Conservation (phyloP, 176 grass and related monocot species). For the Avena insularis region DNA sequence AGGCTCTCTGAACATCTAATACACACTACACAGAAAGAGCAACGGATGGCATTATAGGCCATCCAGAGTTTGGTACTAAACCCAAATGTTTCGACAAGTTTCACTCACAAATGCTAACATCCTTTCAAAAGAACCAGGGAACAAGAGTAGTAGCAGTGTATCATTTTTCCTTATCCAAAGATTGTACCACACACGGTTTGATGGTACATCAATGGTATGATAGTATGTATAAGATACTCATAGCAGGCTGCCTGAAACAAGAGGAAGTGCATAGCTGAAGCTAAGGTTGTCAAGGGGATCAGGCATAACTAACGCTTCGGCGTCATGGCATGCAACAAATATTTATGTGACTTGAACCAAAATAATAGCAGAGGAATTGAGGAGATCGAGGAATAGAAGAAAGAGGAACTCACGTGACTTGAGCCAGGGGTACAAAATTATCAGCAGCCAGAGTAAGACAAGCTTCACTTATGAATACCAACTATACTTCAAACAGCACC, state of each 20-base stretch:
- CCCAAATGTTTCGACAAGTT: not conserved
- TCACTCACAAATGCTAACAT: not conserved
- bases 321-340: too few relatives aligned
- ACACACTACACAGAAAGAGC: not conserved
- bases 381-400: too few relatives aligned
- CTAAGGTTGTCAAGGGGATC: too few relatives aligned
- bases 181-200: conserved; percentile 1
- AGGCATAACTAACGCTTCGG: too few relatives aligned
- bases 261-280: too few relatives aligned
- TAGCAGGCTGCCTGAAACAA: not conserved
- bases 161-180: conserved; percentile 22
- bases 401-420: too few relatives aligned
- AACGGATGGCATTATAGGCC: not conserved
- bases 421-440: too few relatives aligned
- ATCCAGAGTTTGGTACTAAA: not conserved
- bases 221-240: conserved; percentile 1
- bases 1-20: not conserved
- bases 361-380: too few relatives aligned
- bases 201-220: not conserved
- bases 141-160: not conserved
- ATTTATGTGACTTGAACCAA: too few relatives aligned
- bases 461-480: not conserved
- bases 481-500: not conserved
- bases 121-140: not conserved
- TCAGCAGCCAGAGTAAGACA: not conserved